A percentile compares a stretch with the other conserved stretches of the same genome.
Conservation (phyloP, 768 basidiomycete species). For the Leucocoprinus birnbaumii region DNA sequence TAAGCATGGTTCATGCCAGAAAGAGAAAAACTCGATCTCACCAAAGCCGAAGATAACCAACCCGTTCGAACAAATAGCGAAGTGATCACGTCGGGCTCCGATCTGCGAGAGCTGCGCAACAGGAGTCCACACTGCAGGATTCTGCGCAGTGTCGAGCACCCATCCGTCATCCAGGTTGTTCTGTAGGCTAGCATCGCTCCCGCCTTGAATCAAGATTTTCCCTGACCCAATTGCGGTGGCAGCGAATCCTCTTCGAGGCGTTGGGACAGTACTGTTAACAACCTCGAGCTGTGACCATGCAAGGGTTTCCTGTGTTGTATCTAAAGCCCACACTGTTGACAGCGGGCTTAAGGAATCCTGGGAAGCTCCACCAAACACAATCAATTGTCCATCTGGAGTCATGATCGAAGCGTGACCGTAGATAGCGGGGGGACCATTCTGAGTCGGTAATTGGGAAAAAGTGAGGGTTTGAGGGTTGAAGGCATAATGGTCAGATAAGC, state of each 20-base stretch:
- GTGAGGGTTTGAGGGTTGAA: conserved; percentile 48
- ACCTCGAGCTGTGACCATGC: conserved; percentile 50
- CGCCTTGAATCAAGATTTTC: conserved; percentile 76
- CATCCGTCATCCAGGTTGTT: conserved; percentile 64
- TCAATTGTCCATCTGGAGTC: conserved; percentile 63
- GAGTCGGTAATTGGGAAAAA: conserved; percentile 55
- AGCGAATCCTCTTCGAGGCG: conserved; percentile 63
- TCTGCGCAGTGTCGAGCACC: conserved; percentile 57
- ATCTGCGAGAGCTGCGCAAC: conserved; percentile 51
- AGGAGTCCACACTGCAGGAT: conserved; percentile 57
- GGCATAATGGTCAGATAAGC: conserved; percentile 61
- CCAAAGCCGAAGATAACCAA: conserved; percentile 79
- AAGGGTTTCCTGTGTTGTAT: conserved; percentile 45
- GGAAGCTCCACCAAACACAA: conserved; percentile 77
- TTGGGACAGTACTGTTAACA: conserved; percentile 39
- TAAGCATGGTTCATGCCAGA: neutral
- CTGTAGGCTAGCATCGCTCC: conserved; percentile 56
- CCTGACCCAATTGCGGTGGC: conserved; percentile 46
- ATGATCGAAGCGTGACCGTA: conserved; percentile 72
- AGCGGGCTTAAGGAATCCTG: conserved; percentile 49
- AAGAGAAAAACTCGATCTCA: conserved; percentile 30
- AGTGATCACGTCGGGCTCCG: conserved; percentile 70
- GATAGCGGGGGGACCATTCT: conserved; percentile 61
- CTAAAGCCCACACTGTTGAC: conserved; percentile 57
- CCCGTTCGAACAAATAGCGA: conserved; percentile 57